Base-by-base conservation (phyloP, 164 flowering plant genomes). In the Sedum album region DNA sequence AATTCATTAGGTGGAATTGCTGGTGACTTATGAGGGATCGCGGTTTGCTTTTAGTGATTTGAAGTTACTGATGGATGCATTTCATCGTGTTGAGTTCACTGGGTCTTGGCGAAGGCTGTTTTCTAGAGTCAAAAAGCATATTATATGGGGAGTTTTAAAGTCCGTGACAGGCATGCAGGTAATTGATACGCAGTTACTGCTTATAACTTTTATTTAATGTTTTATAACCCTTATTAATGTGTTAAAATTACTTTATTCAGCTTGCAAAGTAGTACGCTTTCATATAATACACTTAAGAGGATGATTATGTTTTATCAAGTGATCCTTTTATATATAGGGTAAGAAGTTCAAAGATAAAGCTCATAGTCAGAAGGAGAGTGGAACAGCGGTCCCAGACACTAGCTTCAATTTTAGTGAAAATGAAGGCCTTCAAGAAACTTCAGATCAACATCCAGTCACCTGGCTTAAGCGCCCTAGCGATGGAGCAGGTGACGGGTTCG, bases 101-200 rank as follows among this genome's bases (percentile, higher is more conserved):
- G 99, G 99, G 53, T 90, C 97, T 68, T 95, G 99, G 99, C 85
- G 91, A 69, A 86, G 91, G 76, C 74, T 95, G 33, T 92, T 92
- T 77, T 92, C 99, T 51, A 79, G 97, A 39, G 97, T 95, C 25
- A 95, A 92, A 82, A 95, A 95, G 78, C 99, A 95, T 69, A 86
- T 95, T 21, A 90, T 95, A 25, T 95, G 99, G 99, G 93, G 99
- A 33, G 97, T 92, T 64, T 78, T 95, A 31, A 95, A 95, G 83
- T 95, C 99, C 71, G 97, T 95, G 41, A 95, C 99, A 5, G 99
- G 99, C 70, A 95, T 95, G 99, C 99, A 95, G 97, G 99, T 81
- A 82, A 69, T 35, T 53, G 14, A 63, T 66, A 28, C 30, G 28
- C 48, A 31, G 28, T 39, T 2, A 36, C 5, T 44, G n/a, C 14